Evolutionary conservation across 129 eudicot species (phyloP), one percentile per base, ranked within the genome.

Genomic region (Artemisia tridentata): DNA sequence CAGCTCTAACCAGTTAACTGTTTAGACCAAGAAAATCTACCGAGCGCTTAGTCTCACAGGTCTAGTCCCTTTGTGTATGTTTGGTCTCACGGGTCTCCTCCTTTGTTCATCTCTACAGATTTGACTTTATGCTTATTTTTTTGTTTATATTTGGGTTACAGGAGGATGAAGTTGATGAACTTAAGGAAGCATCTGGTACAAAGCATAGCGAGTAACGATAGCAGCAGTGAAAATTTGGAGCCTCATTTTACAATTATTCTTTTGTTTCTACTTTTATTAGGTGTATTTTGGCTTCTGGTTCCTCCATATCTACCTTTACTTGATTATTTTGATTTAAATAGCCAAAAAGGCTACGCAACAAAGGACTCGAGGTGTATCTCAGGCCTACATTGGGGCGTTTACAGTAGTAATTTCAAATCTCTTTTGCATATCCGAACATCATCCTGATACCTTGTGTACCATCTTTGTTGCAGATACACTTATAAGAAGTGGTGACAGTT

Each of bases 161-260:
- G 82, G 82, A 58, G 62, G 82, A 79, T 67, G 79, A 46, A 67
- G 74, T 70, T 72, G 74, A 72, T 48, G 78, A 78, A 56, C 18
- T 71, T 27, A 78, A 63, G 68, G 78, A 79, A 79, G 73, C 63
- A 38, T 19, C n/a, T 72, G 17, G 79, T 43, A 38, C 76, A 78
- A 48, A 79, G 64, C 74, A 48, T 55, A 41, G 71, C 18, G 52
- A 73, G 20, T 51, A 63, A 64, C 66, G 55, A 70, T 65, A 78
- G 21, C 67, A 31, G 66, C 72, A 52, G 66, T 77, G 81, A 69
- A 16, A 63, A 23, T 78, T 78, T 63, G 45, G 61, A 53, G 66
- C 56, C 60, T 53, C 43, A 9, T 69, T 43, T 69, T 61, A 77
- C 63, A 38, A 19, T 73, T 29, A 2, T 64, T 73, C 14, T 23